phyloP scores from a whole-genome alignment of 176 grass and related monocot genomes.

The Musa beccarii region DNA sequence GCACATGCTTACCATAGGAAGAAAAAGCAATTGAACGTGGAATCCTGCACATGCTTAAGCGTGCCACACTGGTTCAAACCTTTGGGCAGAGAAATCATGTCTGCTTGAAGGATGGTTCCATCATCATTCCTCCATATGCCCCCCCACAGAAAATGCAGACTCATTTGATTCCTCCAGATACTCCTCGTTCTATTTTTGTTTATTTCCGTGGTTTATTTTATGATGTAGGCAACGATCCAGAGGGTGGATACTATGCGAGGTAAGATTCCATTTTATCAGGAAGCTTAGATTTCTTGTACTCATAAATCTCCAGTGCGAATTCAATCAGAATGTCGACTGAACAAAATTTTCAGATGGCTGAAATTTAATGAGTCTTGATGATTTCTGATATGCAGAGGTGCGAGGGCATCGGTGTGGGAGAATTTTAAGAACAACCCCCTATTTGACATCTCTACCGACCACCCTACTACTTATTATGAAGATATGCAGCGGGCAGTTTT shows the following conservation, averaged over 20 bases:
- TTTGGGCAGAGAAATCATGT: conserved; percentile 96
- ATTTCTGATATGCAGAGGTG: conserved; percentile 48
- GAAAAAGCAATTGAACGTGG: conserved; percentile 86
- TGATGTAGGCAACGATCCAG: conserved; percentile 89
- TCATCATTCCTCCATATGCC: conserved; percentile 84
- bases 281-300: background rate
- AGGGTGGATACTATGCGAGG: conserved; percentile 95
- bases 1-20: conserved; percentile 38
- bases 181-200: conserved; percentile 87
- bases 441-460: conserved; percentile 88
- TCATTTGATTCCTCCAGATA: conserved; percentile 74
- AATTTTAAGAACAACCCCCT: conserved; percentile 97
- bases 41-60: conserved; percentile 65
- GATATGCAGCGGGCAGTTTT: conserved; percentile 93
- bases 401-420: conserved; percentile 79
- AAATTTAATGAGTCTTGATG: too few species aligned
- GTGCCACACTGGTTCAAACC: conserved; percentile 82
- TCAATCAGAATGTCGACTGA: too few species aligned
- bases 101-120: conserved; percentile 87
- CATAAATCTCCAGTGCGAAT: too few species aligned
- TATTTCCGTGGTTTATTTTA: conserved; percentile 94
- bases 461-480: conserved; percentile 89
- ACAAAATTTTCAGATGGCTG: too few species aligned
- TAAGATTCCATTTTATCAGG: conserved; percentile 21
- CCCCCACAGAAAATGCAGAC: conserved; percentile 98